phyloP scores from a whole-genome alignment of 2,329 filamentous ascomycete species.

The Chaetothyriales sp. region DNA sequence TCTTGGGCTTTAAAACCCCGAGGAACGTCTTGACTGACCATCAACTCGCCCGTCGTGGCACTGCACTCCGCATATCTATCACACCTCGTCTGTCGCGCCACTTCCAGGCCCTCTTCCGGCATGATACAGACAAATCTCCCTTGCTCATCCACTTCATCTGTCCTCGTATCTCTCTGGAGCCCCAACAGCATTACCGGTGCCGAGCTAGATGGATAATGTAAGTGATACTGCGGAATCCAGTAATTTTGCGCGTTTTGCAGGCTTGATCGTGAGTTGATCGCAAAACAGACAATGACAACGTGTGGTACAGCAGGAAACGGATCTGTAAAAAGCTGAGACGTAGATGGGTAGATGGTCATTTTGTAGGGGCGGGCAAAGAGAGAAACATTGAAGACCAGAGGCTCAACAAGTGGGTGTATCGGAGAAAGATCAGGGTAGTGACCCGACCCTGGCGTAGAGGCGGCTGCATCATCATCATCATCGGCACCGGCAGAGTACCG shows the following conservation, averaged over 20 bases:
- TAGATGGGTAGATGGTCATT: conserved; percentile 43
- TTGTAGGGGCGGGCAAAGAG: conserved; percentile 35
- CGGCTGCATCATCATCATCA: background rate
- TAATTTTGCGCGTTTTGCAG: conserved; percentile 33
- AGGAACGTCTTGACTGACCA: conserved; percentile 15
- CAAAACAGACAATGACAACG: conserved; percentile 44
- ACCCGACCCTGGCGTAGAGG: background rate
- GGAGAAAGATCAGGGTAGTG: conserved; percentile 1
- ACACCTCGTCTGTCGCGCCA: conserved; percentile 45
- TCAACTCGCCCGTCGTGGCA: conserved; percentile 44
- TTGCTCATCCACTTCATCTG: conserved; percentile 10
- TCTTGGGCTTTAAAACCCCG: background rate
- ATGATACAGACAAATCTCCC: conserved; percentile 20
- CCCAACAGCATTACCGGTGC: conserved; percentile 46
- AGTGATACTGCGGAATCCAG: conserved; percentile 29
- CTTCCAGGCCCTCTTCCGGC: conserved; percentile 36
- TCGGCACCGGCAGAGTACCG: background rate
- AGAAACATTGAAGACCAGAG: conserved; percentile 43
- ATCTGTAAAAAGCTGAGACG: conserved; percentile 41
- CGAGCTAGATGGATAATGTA: conserved; percentile 36
- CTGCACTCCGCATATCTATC: conserved; percentile 50
- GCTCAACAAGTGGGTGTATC: conserved; percentile 24
- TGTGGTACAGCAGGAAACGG: conserved; percentile 38
- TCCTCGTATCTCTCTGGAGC: conserved; percentile 37
- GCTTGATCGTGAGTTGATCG: conserved; percentile 38